Percentiles rank a stretch among this genome's conserved stretches.
Conservation (phyloP, 2,329 filamentous ascomycete species). For the Lecanosticta acicola region DNA sequence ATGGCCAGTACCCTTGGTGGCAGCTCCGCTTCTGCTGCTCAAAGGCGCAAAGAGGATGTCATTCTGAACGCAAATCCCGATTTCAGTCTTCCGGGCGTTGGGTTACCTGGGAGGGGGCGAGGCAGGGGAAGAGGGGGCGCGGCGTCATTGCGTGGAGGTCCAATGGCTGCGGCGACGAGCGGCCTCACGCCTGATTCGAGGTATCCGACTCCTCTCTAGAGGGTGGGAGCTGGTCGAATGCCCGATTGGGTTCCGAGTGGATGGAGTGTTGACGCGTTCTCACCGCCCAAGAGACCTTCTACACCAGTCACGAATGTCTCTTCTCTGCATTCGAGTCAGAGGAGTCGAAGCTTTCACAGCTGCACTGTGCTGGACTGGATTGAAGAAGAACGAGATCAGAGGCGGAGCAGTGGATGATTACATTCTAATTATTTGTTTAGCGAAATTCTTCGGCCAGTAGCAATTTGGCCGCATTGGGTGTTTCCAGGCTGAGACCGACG, state of each 20-base stretch:
- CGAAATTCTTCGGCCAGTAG: too few relatives aligned
- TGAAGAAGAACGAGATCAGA: not conserved
- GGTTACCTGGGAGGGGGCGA: conserved; percentile 30
- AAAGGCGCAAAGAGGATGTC: conserved; percentile 57
- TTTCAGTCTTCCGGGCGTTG: conserved; percentile 62
- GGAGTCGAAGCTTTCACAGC: not conserved
- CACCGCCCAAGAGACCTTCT: not conserved
- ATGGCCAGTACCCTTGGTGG: conserved; percentile 8
- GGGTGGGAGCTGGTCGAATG: not conserved
- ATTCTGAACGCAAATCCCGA: conserved; percentile 77
- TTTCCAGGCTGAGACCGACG: not conserved
- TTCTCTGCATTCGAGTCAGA: not conserved
- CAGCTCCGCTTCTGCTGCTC: conserved; percentile 37
- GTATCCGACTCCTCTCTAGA: conserved; percentile 26
- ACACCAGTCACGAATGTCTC: not conserved
- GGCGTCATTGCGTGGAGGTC: conserved; percentile 14
- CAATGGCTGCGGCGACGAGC: conserved; percentile 14
- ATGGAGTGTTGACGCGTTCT: not conserved
- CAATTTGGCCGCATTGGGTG: not conserved
- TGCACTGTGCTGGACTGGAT: not conserved
- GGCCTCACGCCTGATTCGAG: conserved; percentile 27
- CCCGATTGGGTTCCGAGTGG: not conserved
- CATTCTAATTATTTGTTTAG: not conserved
- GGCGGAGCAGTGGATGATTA: not conserved
- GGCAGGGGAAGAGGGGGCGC: conserved; percentile 32